Conservation (phyloP, 1,139 yeast genomes). For the Pneumocystis murina region DNA sequence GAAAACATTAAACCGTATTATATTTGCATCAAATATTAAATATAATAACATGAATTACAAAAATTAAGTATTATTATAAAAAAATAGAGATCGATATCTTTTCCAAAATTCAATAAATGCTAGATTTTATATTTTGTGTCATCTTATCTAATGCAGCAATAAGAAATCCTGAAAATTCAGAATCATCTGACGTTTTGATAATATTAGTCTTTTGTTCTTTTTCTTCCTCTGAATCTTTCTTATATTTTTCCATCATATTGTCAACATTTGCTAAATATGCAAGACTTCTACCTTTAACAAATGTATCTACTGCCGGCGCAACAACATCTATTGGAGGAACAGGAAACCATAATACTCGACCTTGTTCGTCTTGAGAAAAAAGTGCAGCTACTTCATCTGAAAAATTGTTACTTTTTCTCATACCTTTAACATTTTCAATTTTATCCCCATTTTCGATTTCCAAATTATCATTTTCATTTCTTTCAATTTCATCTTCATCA, state of each 20-base stretch:
- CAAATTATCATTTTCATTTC: background rate
- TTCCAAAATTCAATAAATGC: background rate
- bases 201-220: background rate
- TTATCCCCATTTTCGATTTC: background rate
- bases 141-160: background rate
- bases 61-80: background rate
- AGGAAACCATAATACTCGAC: constrained; percentile 18
- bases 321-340: constrained; percentile 18
- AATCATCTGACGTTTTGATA: background rate
- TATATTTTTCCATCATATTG: background rate
- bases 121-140: background rate
- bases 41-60: background rate
- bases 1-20: background rate
- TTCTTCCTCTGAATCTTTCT: background rate
- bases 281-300: constrained; percentile 3
- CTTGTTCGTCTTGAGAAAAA: constrained; percentile 14
- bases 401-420: constrained; percentile 5
- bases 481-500: background rate
- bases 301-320: constrained; percentile 2
- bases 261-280: constrained; percentile 5
- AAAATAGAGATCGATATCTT: background rate
- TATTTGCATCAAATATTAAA: background rate
- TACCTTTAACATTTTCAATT: background rate
- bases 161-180: background rate
- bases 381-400: constrained; percentile 14